Conservation (phyloP, 192 early-diverging fungal species). For the Kappamyces sp. region DNA sequence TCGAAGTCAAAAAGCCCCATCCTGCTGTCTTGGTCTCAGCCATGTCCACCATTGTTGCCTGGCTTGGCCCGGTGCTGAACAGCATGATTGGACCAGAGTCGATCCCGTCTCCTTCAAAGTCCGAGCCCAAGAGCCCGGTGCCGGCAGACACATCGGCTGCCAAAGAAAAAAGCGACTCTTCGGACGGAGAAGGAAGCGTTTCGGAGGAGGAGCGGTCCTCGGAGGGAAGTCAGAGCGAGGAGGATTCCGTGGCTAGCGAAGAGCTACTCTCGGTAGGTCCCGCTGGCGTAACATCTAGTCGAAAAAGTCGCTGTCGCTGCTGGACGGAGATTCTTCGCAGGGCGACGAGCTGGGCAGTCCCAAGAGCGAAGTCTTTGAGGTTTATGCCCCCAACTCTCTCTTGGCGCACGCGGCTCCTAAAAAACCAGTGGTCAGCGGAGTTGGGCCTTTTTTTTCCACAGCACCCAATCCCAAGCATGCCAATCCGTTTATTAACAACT, state of each 20-base stretch:
- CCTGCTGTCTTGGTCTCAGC: conserved; percentile 8
- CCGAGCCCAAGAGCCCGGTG: neutral
- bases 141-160: neutral
- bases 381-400: conserved; percentile 13
- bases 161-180: neutral
- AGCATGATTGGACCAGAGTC: conserved; percentile 4
- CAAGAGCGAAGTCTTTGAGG: conserved; percentile 11
- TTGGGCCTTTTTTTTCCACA: neutral
- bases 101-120: neutral
- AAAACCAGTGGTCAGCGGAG: conserved; percentile 1
- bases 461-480: neutral
- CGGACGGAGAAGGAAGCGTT: conserved; percentile 9
- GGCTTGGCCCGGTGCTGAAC: conserved; percentile 1
- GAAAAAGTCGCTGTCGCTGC: neutral
- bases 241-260: neutral
- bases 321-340: neutral
- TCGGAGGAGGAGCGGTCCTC: conserved; percentile 1
- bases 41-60: neutral
- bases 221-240: conserved; percentile 8
- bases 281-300: neutral
- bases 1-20: conserved; percentile 2
- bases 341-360: neutral
- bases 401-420: neutral
- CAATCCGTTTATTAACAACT: neutral
- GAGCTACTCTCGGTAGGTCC: neutral